Evolutionary conservation across 2,329 filamentous ascomycete genomes (phyloP), one percentile per base, ranked within the genome.

Genomic region (Calycina herbarum): DNA sequence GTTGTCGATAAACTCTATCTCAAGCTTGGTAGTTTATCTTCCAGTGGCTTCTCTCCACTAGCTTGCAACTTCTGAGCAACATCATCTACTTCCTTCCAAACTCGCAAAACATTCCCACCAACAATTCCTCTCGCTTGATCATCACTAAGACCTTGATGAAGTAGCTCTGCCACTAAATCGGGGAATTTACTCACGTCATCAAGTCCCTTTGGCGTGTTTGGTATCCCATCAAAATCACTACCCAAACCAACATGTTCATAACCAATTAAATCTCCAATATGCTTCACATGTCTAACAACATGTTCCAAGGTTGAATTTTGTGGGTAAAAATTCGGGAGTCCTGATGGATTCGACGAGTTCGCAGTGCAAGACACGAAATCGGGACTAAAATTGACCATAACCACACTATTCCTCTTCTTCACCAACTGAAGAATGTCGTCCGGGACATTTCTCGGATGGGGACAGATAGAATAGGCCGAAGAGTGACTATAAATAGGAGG

Each of bases 401-500:
- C 91, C 10, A 98, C 73, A 2, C 90, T 90, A 68, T 89, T 86
- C 2, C 84, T 86, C 72, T 86, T 77, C 76, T 91, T 92, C 45
- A 97, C 91, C 0, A 95, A 81, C 48, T 89, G 79, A 7, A 98
- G 81, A 15, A 97, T 87, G 64, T 94, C 85, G 69, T 98, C 93
- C 0, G 92, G 91, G 7, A 96, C 94, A 72, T 98, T 98, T 40
- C 94, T 86, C 10, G 93, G 92, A 77, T 97, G 93, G 7, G 92
- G 92, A 75, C 93, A 97, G 27, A 97, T 75, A 1, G 86, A 83
- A 72, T 91, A 89, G 1, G 90, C 92, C 5, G 91, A 94, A 71
- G 91, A 95, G 76, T 98, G 94, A 65, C 89, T 93, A 82, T 92
- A 97, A 65, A 97, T 95, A 5, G 95, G 84, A 0, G 94, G 94